Base-by-base conservation (phyloP, 1,139 yeast species). In the Debaryomyces udenii region DNA sequence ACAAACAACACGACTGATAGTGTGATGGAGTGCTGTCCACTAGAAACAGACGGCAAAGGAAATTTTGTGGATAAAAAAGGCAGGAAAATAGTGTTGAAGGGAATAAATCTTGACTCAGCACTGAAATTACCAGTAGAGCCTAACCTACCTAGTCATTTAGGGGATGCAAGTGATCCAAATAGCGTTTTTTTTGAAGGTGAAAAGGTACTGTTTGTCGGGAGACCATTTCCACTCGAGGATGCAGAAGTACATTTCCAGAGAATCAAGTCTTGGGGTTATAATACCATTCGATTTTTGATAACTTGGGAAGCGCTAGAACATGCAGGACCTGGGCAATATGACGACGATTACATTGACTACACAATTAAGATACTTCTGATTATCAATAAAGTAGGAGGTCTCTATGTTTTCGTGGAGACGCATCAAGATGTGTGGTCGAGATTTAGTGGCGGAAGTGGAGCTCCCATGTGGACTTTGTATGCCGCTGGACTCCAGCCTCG, bases 381-480 rank as follows among this genome's bases (percentile, higher is more conserved):
- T 7, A 74, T 88, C 14, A 74, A 79, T 39, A 60, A 73, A 6
- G 68, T 81, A 27, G 90, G 88, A 0, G 96, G 96, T 0, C 63
- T 91, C 14, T 87, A 86, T 55, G 91, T 90, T 5, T 81, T 86
- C 51, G 58, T 91, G 46, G 97, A 91, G 55, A 86, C 95, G 2
- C 98, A 91, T 59, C 98, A 91, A 60, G 98, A 91, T 59, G 94
- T 86, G 11, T 91, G 98, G 98, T 85, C 95, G 5, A 69, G 97
- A 39, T 87, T 73, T 57, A 72, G 83, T 13, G 97, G 98, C n/a
- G 98, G 98, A 1, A 83, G 91, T 44, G 98, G 98, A 14, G 96
- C 97, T 4, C 97, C 98, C 0, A 54, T 88, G 62, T 91, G 98
- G 98, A 90, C 97, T 0, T 64, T 89, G n/a, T 84, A 86, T 55